Base-by-base conservation (phyloP, 1,284 basidiomycete genomes). In the Phellopilus nigrolimitatus region DNA sequence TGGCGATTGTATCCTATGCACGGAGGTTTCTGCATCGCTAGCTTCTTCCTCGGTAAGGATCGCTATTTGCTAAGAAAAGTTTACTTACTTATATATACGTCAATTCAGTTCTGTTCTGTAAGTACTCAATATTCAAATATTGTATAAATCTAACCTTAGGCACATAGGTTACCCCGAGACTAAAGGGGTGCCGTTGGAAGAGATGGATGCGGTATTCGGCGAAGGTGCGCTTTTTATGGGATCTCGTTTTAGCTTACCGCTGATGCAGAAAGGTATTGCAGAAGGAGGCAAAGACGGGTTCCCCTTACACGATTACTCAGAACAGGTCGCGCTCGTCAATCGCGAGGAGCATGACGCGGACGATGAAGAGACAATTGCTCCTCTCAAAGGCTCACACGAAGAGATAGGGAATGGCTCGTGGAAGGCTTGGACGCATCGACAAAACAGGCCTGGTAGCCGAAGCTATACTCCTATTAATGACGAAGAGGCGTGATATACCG, bases 1-100 rank as follows among this genome's bases (percentile, higher is more conserved):
- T 99, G 95, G 95, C 78, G 90, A 47, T 69, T 98, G 47, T 98
- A 98, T 69, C 90, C 91, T 0, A 95, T 99, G 90, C 93, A 97
- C 61, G 93, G 90, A 10, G 92, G 92, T 69, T 95, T 95, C 71
- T 95, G 94, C 66, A 78, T 81, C 10, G 82, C 86, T 62, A 92
- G 91, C 59, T 94, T 97, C 63, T 73, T 94, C 37, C 70, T 94
- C 21, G 86, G 82, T 79, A 59, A 61, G 72, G 68, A 27, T 39
- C 56, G 17, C 36, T 31, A 41, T 57, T 93, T 91, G 61, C 88
- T 87, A 1, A 85, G 89, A 65, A 90, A 4, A 15, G 8, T 15
- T 28, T 9, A 28, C 19, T 27, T n/a, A n/a, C 10, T 17, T 21
- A 28, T 1, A 24, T 47, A 31, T 6, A 13, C 45, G 15, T 30